Base-by-base conservation (phyloP, 108 stramenopile species). In the Stephanodiscus minutulus region DNA sequence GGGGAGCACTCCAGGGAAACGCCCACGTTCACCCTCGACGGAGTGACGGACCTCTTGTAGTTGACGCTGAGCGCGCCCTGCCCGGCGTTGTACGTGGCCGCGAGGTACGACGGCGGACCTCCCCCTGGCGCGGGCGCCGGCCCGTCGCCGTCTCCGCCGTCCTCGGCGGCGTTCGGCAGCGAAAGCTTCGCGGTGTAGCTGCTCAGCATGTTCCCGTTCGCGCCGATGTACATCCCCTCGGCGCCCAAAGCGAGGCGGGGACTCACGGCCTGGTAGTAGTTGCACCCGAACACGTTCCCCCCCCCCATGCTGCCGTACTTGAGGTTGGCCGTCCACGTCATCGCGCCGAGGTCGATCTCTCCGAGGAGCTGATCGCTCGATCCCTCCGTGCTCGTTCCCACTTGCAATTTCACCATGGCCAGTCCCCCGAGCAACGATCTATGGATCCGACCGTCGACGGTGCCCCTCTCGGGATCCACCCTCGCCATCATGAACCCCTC, bases 291-390 rank as follows among this genome's bases (percentile, higher is more conserved):
- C 13, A 88, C 84, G 33, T 82, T 70, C 12, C 89, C 94, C 41
- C 94, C 94, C 7, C 83, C 89, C 87, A 95, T 92, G 59, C 85
- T 85, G 13, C 94, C 94, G 71, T 92, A 95, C 70, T 92, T 92
- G 20, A 95, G 62, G 68, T 95, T 92, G 44, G 77, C 91, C n/a
- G 85, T 84, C 94, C 94, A 95, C 15, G 88, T 89, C 41, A 54
- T 43, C 4, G 86, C 91, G 48, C 86, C 84, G 54, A 95, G 43
- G 66, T 95, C 94, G 0, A 90, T 48, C 66, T 95, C 94, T 1
- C 81, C 87, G 74, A 91, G 67, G 8, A 82, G 58, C 67, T 91
- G 90, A 80, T 95, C 91, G 44, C 72, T 46, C 25, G 81, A 68
- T 25, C 87, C 90, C 15, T 92, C 86, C 2, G 76, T 17, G 54